Evolutionary conservation across 2,329 filamentous ascomycete genomes (phyloP).

Genomic region (Dryadomyces quercivorus): DNA sequence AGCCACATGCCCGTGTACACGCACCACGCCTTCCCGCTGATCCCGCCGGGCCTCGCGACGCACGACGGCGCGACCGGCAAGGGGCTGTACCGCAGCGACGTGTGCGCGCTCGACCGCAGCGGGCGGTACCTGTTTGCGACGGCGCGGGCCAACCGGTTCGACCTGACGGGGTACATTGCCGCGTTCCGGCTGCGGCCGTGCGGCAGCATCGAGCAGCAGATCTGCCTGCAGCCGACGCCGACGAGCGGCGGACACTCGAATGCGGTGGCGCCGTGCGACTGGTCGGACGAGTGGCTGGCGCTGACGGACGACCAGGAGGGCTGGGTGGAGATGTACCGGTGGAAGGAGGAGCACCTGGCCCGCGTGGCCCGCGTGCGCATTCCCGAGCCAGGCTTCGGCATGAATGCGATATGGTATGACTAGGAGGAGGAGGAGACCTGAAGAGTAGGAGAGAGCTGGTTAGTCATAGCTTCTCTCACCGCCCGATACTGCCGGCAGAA

Average conservation of each 20-base stretch:
- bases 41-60: conserved; percentile 56
- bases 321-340: conserved; percentile 78
- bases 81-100: conserved; percentile 71
- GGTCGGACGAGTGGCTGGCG: conserved; percentile 81
- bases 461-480: too few relatives aligned
- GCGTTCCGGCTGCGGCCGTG: conserved; percentile 59
- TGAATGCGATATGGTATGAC: conserved; percentile 96
- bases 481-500: neutral
- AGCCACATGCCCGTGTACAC: conserved; percentile 72
- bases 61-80: conserved; percentile 25
- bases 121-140: conserved; percentile 73
- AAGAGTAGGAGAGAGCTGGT: too few relatives aligned
- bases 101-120: conserved; percentile 59
- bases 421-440: too few relatives aligned
- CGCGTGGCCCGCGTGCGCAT: conserved; percentile 67
- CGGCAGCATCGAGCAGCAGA: conserved; percentile 64
- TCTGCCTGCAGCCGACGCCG: conserved; percentile 72
- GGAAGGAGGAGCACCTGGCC: conserved; percentile 69
- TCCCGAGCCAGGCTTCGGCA: conserved; percentile 80
- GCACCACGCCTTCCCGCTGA: conserved; percentile 61
- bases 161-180: conserved; percentile 70
- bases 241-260: conserved; percentile 84
- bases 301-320: conserved; percentile 82
- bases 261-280: conserved; percentile 72
- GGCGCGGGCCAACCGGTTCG: conserved; percentile 63